Conservation (phyloP, 352 stramenopile genomes). For the Globisporangium parvum region DNA sequence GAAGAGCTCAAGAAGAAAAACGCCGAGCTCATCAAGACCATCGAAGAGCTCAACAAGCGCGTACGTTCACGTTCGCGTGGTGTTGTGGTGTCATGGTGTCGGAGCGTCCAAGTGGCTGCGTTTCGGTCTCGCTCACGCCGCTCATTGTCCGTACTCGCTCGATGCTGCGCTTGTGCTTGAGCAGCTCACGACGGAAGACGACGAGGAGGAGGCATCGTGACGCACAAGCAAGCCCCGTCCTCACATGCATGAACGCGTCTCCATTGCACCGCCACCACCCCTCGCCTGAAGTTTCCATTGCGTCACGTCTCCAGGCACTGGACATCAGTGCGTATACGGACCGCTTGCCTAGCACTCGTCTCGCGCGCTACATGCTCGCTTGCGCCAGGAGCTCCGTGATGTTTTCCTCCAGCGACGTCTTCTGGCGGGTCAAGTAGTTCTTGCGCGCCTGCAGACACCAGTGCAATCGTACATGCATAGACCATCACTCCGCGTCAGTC, state of each 20-base stretch:
- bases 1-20: slow-evolving; percentile 92
- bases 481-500: neutral
- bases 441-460: slow-evolving; percentile 71
- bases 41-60: slow-evolving; percentile 89
- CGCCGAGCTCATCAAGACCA: slow-evolving; percentile 83
- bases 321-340: too few relatives aligned
- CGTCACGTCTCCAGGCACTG: too few relatives aligned
- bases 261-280: too few relatives aligned
- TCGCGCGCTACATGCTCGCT: slow-evolving; percentile 29
- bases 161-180: slow-evolving; percentile 2
- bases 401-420: slow-evolving; percentile 73
- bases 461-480: too few relatives aligned
- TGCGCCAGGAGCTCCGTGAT: slow-evolving; percentile 80
- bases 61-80: slow-evolving; percentile 41
- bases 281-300: too few relatives aligned
- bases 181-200: slow-evolving; percentile 57
- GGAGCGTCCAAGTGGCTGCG: neutral
- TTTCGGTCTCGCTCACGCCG: neutral
- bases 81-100: neutral
- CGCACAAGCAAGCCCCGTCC: slow-evolving; percentile 14
- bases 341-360: too few relatives aligned
- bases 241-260: neutral
- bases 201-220: slow-evolving; percentile 47
- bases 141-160: too few relatives aligned
- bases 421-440: slow-evolving; percentile 77